Evolutionary conservation across 352 stramenopile species (phyloP), one percentile per base, ranked within the genome.

Genomic region (Phytophthora parvispora): DNA sequence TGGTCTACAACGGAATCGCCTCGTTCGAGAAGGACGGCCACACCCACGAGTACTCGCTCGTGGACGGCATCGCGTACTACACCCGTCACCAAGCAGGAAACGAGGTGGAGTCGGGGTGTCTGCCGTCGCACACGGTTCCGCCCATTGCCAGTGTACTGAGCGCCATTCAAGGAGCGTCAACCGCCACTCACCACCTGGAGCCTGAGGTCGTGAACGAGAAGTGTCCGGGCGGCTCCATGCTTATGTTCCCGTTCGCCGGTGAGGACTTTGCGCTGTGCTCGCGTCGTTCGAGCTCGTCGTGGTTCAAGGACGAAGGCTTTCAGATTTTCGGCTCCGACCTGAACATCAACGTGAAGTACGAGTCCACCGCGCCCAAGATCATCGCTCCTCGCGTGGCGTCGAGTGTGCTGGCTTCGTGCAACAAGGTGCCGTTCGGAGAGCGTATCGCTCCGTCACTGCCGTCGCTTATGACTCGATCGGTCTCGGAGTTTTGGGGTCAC

Each of bases 241-340:
- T 79, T 63, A 60, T 70, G 3, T 75, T 82, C 42, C 40, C 63
- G 12, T 87, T 89, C 55, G 78, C 76, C 24, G 70, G 76, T 15
- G 70, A 89, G 50, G 36, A 72, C 22, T 89, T 82, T 45, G 60
- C 81, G 18, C n/a, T 87, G 42, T 87, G 81, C 50, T 69, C 75
- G 22, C 47, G 42, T 20, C 60, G 49, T 25, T 66, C 64, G 24
- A 51, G 36, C 5, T 64, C 27, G 34, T 69, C 67, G 16, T 68
- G 70, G 64, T 24, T 68, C 43, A 45, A 65, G 36, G 53, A 80
- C 60, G 48, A 69, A 36, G 73, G 68, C 4, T 84, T 87, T 51
- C 65, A 77, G 57, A 74, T 87, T 36, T 76, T 74, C 45, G 78
- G 74, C 5, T 74, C 77, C 1, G 65, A 87, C 52, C 15, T 87